Evolutionary conservation across 495 filamentous ascomycete genomes (phyloP), one percentile per base, ranked within the genome.

Genomic region (Penicillium daleae): DNA sequence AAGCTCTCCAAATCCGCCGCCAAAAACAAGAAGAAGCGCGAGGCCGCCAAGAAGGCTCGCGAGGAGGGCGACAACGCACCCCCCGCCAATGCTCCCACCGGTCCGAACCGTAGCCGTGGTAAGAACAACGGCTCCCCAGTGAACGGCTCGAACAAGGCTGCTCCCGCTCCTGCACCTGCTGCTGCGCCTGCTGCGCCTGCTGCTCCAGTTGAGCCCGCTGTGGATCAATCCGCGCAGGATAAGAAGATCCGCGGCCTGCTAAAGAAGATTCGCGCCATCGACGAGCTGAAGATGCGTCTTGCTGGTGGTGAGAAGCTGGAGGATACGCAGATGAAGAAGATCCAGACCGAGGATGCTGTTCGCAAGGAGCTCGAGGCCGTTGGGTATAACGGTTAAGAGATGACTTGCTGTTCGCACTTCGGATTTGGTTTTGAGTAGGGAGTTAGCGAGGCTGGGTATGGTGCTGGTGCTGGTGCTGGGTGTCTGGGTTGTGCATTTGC

Each of bases 21-120:
- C 56, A 97, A 97, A 82, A 99, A 98, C 80, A 97, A 97, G 87
- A 98, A 97, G 85, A 99, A 99, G 85, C 85, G 94, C 37, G 92
- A 96, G 71, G 93, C 70, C 13, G 70, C 92, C 57, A 97, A 96
- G 83, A 98, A 97, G 76, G 86, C 87, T 29, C 95, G 93, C 74
- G 91, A 93, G 29, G 84, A 83, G 6, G 90, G 83, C 13, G 87
- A 85, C 64, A 70, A 40, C 58, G 74, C 63, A 56, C 68, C 72
- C 59, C 73, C 69, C 35, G 84, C 86, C 56, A 91, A 89, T 71
- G 90, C 91, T 24, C 90, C 89, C 51, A 88, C 87, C 66, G 77
- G 72, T 39, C 72, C 77, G 39, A 65, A 76, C 48, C 77, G 74
- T 69, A 75, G 66, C 61, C 72, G 65, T 59, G 76, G 61, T 66